Evolutionary conservation across 148 eudicot species (phyloP).

Genomic region (Spergularia marina): DNA sequence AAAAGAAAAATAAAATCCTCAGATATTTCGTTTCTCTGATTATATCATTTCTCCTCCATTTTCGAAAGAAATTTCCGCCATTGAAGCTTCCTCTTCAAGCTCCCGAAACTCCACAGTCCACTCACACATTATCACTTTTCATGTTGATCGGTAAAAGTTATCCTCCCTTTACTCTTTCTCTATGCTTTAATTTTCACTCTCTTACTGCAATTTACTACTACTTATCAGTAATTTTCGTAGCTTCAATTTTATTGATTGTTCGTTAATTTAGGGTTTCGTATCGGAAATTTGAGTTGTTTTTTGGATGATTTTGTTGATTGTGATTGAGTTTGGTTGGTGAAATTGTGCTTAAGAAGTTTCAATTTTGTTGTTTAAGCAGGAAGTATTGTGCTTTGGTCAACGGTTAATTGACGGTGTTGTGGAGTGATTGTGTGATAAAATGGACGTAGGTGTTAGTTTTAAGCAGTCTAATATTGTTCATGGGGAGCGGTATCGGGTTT

Average conservation of each 20-base stretch:
- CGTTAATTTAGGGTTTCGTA: constrained; percentile 21
- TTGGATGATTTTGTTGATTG: neutral
- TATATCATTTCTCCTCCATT: constrained; percentile 14
- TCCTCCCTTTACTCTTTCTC: neutral
- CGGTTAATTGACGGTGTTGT: constrained; percentile 10
- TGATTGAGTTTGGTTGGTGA: constrained; percentile 10
- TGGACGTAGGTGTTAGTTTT: constrained; percentile 66
- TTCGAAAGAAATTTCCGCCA: constrained; percentile 37
- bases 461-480: constrained; percentile 44
- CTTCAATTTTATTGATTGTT: neutral
- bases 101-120: constrained; percentile 9
- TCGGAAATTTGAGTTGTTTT: neutral
- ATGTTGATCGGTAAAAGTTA: constrained; percentile 28
- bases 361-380: constrained; percentile 19
- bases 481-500: constrained; percentile 37
- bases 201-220: neutral
- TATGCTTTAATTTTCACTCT: neutral
- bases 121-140: constrained; percentile 6
- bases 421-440: constrained; percentile 21
- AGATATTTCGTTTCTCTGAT: neutral
- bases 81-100: constrained; percentile 27
- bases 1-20: neutral
- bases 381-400: constrained; percentile 31
- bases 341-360: constrained; percentile 1
- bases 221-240: neutral